Percentiles rank a stretch among this genome's conserved stretches.
phyloP scores from a whole-genome alignment of 768 basidiomycete species.

The Termitomyces sp. region DNA sequence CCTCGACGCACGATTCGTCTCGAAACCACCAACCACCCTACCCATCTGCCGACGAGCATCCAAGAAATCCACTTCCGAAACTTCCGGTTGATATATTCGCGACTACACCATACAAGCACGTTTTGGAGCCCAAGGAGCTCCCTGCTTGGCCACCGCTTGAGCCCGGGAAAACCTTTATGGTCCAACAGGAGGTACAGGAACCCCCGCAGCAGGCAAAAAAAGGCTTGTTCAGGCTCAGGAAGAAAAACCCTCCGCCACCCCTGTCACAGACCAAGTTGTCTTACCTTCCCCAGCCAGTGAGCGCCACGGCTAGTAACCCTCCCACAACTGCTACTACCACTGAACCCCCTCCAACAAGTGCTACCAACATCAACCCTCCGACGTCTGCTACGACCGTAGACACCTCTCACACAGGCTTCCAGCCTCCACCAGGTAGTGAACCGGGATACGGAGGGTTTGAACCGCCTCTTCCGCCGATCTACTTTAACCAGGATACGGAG shows the following conservation, averaged over 20 bases:
- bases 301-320: conserved; percentile 7
- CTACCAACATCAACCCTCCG: not conserved
- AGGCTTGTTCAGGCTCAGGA: conserved; percentile 46
- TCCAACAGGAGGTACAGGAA: conserved; percentile 22
- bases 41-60: not conserved
- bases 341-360: not conserved
- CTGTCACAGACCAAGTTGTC: conserved; percentile 21
- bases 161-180: conserved; percentile 21
- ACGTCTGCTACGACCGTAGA: too few species aligned
- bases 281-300: conserved; percentile 18
- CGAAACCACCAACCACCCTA: not conserved
- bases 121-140: conserved; percentile 52
- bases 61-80: conserved; percentile 56
- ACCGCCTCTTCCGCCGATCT: conserved; percentile 25
- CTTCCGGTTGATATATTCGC: conserved; percentile 63
- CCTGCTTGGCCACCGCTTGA: conserved; percentile 33
- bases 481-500: conserved; percentile 38
- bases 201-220: conserved; percentile 5
- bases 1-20: not conserved
- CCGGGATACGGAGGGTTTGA: not conserved
- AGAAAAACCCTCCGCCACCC: conserved; percentile 16
- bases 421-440: not conserved
- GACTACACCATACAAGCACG: conserved; percentile 50
- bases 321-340: conserved; percentile 5
- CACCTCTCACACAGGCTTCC: not conserved